These are phyloP conservation scores for Gossypium schwendimanii DNA, from an alignment of 441 rosid genomes.

Conservation along the genomic window DNA sequence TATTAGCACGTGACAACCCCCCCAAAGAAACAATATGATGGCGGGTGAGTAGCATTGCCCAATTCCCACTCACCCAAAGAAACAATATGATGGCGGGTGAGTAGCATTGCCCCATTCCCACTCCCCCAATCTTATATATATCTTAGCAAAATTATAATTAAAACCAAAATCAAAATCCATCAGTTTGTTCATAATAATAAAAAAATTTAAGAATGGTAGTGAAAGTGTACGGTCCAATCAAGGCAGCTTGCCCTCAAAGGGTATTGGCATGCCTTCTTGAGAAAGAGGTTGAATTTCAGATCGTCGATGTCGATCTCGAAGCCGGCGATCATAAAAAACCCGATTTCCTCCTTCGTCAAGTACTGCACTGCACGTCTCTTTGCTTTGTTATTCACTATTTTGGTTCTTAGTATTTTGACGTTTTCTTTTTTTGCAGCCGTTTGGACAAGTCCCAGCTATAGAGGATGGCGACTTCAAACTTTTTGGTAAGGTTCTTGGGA, in stretches of 20 bases:
- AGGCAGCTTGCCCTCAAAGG: slow-evolving; percentile 19
- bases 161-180: too few relatives aligned
- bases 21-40: neutral
- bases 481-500: slow-evolving; percentile 19
- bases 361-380: neutral
- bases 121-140: neutral
- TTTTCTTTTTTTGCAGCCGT: slow-evolving; percentile 23
- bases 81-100: too few relatives aligned
- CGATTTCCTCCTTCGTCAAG: slow-evolving; percentile 32
- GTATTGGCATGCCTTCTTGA: slow-evolving; percentile 51
- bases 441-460: slow-evolving; percentile 36
- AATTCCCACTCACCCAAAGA: too few relatives aligned
- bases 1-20: neutral
- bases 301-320: slow-evolving; percentile 49
- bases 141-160: too few relatives aligned
- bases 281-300: slow-evolving; percentile 49
- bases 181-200: too few relatives aligned
- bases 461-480: slow-evolving; percentile 31
- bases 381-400: neutral
- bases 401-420: neutral
- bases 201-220: neutral
- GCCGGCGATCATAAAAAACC: slow-evolving; percentile 48
- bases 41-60: too few relatives aligned
- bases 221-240: slow-evolving; percentile 13
- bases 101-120: too few relatives aligned